A percentile compares a stretch with the other conserved stretches of the same genome.
phyloP scores from a whole-genome alignment of 305 asterid genomes.

The Solanum chacoense region DNA sequence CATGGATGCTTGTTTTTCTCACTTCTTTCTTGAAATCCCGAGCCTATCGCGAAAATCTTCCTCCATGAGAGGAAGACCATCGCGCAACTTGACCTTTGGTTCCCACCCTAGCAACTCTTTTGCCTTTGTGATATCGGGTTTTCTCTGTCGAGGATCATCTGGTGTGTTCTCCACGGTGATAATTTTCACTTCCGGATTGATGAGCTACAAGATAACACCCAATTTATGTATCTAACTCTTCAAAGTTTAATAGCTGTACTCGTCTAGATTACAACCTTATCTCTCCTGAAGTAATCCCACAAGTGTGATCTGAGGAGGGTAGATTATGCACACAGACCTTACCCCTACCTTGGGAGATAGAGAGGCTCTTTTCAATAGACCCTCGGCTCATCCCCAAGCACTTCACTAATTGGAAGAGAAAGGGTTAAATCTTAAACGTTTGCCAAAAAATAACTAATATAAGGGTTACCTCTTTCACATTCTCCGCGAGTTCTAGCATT shows the following conservation, averaged over 20 bases:
- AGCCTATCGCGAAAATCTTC: conserved; percentile 89
- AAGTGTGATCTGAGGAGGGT: not conserved
- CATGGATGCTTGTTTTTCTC: not conserved
- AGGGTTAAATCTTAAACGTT: not conserved
- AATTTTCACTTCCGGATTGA: conserved; percentile 66
- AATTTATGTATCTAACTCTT: not conserved
- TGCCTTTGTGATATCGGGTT: conserved; percentile 84
- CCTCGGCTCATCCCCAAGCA: not conserved
- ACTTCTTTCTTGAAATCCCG: conserved; percentile 37
- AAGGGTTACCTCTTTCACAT: conserved; percentile 70
- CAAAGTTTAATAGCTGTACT: not conserved
- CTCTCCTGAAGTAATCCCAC: not conserved
- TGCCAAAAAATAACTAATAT: not conserved
- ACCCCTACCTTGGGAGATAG: not conserved
- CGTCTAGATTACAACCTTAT: not conserved
- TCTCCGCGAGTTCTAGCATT: conserved; percentile 95
- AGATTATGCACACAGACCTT: not conserved
- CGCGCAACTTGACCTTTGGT: conserved; percentile 79
- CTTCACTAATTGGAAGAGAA: not conserved
- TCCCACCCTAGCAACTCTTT: conserved; percentile 84
- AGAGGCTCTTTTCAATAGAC: not conserved
- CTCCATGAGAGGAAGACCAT: conserved; percentile 97
- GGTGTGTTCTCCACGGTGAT: conserved; percentile 86
- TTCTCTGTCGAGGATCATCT: conserved; percentile 96
- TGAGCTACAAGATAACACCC: conserved; percentile 38